Base-by-base conservation (phyloP, 148 eudicot genomes). In the Chenopodium suecicum region DNA sequence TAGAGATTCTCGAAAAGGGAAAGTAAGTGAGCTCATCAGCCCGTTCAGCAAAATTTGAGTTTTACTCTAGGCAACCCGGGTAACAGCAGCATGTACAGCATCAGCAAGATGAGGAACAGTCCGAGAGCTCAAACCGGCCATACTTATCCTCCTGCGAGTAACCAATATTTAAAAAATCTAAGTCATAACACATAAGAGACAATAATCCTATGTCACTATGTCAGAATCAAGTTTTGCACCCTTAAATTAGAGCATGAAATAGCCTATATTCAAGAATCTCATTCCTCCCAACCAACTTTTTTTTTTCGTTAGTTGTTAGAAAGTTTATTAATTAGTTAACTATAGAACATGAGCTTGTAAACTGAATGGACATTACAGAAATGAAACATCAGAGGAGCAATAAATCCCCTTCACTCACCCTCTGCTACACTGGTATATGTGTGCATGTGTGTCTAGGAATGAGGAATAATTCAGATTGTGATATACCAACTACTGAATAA, bases 121-220 rank as follows among this genome's bases (percentile, higher is more conserved):
- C 86, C 80, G 84, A 62, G 98, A 90, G 86, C 97, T 97, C 85
- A 97, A 88, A 58, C 99, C 98, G 29, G 99, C 99, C 99, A 94
- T 97, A 94, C 99, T 97, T 77, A 97, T 97, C 89, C 99, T 90
- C 88, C 99, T 97, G 92, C 74, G 76, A 1, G 58, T 32, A 52
- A 23, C 20, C 17, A 62, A 64, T 64, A 31, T 68, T 72, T 32
- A 37, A 2, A 58, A 63, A 20, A 47, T 34, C 5, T 41, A 6
- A 79, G 22, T 75, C 44, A 41, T 5, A 41, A 41, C 8, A 4
- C 44, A 41, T 50, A 4, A 23, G 47, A 29, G 1, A 62, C 17
- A 31, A 37, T n/a, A 54, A 66, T 3, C 44, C 58, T 73, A 17
- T n/a, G 75, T 9, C 54, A n/a, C 58, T 73, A 17, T n/a, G 75